Conservation (phyloP, 495 filamentous ascomycete genomes). For the Apodospora peruviana region DNA sequence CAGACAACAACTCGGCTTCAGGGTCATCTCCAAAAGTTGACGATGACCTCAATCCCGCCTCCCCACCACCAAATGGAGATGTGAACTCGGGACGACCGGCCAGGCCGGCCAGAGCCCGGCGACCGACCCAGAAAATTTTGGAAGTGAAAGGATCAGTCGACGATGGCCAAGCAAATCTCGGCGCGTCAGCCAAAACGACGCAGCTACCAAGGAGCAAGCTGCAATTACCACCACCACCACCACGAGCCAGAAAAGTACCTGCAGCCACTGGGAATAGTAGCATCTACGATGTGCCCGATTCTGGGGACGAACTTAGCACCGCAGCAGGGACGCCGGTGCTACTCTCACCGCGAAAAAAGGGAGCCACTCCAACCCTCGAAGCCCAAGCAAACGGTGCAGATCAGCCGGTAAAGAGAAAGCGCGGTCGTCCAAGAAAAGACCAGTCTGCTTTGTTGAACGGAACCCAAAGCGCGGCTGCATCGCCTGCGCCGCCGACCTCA, state of each 20-base stretch:
- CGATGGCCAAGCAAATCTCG: too few species aligned
- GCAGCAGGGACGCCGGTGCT: neutral
- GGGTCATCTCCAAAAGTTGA: too few species aligned
- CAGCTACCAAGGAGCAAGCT: too few species aligned
- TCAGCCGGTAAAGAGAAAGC: slow-evolving; percentile 10
- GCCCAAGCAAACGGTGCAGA: slow-evolving; percentile 5
- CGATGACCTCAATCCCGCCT: too few species aligned
- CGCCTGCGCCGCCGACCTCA: neutral
- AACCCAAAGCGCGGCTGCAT: neutral
- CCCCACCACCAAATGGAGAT: neutral
- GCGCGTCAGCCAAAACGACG: too few species aligned
- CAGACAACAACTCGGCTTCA: slow-evolving; percentile 6
- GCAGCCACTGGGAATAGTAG: slow-evolving; percentile 12
- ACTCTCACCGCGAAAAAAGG: neutral
- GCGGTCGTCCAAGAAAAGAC: slow-evolving; percentile 15
- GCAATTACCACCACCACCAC: too few species aligned
- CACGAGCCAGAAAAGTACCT: too few species aligned
- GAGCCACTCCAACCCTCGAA: neutral
- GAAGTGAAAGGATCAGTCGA: too few species aligned
- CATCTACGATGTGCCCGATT: slow-evolving; percentile 39
- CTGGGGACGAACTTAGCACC: slow-evolving; percentile 30
- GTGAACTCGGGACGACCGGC: slow-evolving; percentile 1
- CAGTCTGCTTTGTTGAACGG: neutral
- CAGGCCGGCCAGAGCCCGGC: slow-evolving; percentile 8
- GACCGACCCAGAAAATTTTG: slow-evolving; percentile 7